Conservation (phyloP, 2,329 filamentous ascomycete species). For the Fusarium udum region DNA sequence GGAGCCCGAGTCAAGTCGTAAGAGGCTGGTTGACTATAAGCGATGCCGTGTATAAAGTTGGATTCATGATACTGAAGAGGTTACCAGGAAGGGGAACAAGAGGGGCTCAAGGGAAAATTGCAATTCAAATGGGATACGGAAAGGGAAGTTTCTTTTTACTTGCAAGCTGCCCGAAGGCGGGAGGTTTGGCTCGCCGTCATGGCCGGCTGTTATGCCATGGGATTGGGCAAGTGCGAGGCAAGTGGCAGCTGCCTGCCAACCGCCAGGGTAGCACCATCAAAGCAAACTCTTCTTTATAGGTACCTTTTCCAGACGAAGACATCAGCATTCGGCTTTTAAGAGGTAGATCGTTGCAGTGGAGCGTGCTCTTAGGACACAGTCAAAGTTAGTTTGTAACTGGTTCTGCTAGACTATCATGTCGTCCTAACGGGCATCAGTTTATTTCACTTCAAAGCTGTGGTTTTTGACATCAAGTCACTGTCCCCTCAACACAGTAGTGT, state of each 20-base stretch:
- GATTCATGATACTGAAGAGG: slow-evolving; percentile 4
- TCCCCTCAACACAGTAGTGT: neutral
- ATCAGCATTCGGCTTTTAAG: neutral
- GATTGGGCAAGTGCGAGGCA: slow-evolving; percentile 38
- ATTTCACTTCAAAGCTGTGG: neutral
- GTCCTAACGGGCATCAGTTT: neutral
- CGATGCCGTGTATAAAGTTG: slow-evolving; percentile 17
- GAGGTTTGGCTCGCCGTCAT: neutral
- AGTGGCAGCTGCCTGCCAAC: slow-evolving; percentile 19
- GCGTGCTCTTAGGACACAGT: neutral
- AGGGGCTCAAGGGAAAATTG: neutral
- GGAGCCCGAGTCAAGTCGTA: neutral
- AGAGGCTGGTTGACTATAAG: slow-evolving; percentile 5
- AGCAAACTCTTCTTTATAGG: neutral
- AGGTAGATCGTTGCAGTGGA: neutral
- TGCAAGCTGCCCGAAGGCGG: neutral
- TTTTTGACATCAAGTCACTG: neutral
- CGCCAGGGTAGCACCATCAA: neutral
- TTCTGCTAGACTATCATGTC: neutral
- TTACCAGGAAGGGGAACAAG: neutral
- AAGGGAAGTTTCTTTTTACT: neutral
- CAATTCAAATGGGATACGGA: neutral
- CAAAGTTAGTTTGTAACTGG: neutral
- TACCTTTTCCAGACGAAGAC: neutral
- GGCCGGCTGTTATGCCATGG: neutral